These are phyloP conservation scores for Pythium plurisporium DNA, from an alignment of 352 stramenopile genomes.

Conservation along the genomic window DNA sequence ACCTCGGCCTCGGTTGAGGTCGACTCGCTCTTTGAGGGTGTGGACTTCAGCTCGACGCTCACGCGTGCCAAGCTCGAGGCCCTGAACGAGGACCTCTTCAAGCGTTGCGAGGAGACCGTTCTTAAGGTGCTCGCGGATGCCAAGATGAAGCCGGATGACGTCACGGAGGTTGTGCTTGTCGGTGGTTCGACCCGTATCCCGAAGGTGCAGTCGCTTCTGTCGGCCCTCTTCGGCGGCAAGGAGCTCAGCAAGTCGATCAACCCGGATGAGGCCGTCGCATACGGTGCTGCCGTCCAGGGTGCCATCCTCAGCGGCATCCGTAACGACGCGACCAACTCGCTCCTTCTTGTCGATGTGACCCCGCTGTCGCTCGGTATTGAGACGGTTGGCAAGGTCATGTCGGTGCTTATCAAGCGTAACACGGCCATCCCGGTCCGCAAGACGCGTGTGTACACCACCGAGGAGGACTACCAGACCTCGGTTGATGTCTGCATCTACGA, in stretches of 20 bases:
- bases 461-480: slow-evolving; percentile 97
- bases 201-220: slow-evolving; percentile 95
- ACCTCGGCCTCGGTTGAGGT: slow-evolving; percentile 96
- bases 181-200: slow-evolving; percentile 98
- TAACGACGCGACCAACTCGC: slow-evolving; percentile 90
- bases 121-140: slow-evolving; percentile 95
- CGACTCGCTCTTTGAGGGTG: slow-evolving; percentile 95
- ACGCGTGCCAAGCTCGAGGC: slow-evolving; percentile 98
- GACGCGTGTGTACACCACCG: slow-evolving; percentile 98
- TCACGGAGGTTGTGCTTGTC: slow-evolving; percentile 99
- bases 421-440: slow-evolving; percentile 98
- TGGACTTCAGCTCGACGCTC: slow-evolving; percentile 95
- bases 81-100: slow-evolving; percentile 98
- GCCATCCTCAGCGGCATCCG: slow-evolving; percentile 93
- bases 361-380: slow-evolving; percentile 98
- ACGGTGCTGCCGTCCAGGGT: slow-evolving; percentile 96
- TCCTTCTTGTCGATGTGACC: slow-evolving; percentile 97
- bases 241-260: slow-evolving; percentile 91
- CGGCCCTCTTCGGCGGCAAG: slow-evolving; percentile 98
- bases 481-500: slow-evolving; percentile 94
- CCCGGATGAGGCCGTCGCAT: slow-evolving; percentile 98
- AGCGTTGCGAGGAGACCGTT: slow-evolving; percentile 97
- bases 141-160: slow-evolving; percentile 93
- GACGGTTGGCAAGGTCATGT: slow-evolving; percentile 98
- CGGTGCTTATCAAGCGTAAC: slow-evolving; percentile 98